These are phyloP conservation scores for Phlebiopsis flavidoalba DNA, from an alignment of 768 basidiomycete species.

Conservation along the genomic window DNA sequence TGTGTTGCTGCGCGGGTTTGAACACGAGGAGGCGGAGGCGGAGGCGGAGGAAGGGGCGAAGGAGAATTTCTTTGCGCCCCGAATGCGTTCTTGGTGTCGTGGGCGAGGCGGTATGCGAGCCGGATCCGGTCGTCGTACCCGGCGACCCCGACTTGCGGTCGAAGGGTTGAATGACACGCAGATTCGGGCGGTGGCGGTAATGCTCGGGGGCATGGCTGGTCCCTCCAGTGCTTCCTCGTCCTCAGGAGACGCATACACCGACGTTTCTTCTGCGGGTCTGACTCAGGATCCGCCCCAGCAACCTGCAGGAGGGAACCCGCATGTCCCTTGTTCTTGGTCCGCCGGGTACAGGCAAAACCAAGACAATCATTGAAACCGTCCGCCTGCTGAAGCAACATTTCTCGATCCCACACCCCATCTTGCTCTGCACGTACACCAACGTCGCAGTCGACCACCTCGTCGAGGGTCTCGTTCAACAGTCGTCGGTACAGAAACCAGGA, in stretches of 20 bases:
- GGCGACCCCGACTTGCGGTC: slow-evolving; percentile 65
- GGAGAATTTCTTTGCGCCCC: slow-evolving; percentile 45
- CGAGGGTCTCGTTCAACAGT: slow-evolving; percentile 55
- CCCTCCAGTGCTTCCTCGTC: not conserved
- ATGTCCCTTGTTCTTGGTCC: slow-evolving; percentile 22
- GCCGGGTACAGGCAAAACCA: slow-evolving; percentile 91
- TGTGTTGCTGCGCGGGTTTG: slow-evolving; percentile 56
- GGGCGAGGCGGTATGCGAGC: slow-evolving; percentile 66
- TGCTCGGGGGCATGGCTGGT: slow-evolving; percentile 44
- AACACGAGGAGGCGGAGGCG: not conserved
- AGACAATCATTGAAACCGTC: slow-evolving; percentile 83
- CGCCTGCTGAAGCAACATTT: slow-evolving; percentile 81
- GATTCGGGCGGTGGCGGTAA: slow-evolving; percentile 74
- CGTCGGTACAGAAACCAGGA: slow-evolving; percentile 72
- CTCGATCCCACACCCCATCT: slow-evolving; percentile 73
- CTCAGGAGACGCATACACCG: not conserved
- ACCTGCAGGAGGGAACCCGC: not conserved
- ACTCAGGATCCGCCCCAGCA: not conserved
- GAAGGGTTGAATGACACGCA: slow-evolving; percentile 69
- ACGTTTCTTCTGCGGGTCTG: slow-evolving; percentile 40
- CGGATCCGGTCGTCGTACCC: slow-evolving; percentile 58
- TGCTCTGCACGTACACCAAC: slow-evolving; percentile 94
- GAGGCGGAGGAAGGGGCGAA: slow-evolving; percentile 17
- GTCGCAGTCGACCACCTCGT: slow-evolving; percentile 90
- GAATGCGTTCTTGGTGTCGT: slow-evolving; percentile 75